A percentile compares a stretch with the other conserved stretches of the same genome.
phyloP scores from a whole-genome alignment of 139 green algal species.

The Eudorina sp. region DNA sequence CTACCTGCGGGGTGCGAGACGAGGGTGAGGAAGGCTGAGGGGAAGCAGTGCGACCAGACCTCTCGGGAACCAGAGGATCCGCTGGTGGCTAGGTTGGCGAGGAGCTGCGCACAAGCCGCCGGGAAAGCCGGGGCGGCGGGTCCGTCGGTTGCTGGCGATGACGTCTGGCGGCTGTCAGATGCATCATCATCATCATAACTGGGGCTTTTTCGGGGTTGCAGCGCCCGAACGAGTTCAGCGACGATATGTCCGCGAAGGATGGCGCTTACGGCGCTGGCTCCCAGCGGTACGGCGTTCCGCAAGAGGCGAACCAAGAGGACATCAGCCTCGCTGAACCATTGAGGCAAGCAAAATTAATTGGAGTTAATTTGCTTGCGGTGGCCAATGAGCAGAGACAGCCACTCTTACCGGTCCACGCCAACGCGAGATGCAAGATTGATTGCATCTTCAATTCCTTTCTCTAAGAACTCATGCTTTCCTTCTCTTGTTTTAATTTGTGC shows the following conservation, averaged over 20 bases:
- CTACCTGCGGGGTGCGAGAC: neutral
- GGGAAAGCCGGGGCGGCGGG: neutral
- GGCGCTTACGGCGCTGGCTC: neutral
- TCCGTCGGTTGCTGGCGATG: neutral
- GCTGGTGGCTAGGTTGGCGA: conserved; percentile 44
- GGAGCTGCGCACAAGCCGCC: conserved; percentile 27
- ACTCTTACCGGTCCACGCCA: neutral
- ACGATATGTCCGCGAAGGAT: neutral
- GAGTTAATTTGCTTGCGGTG: neutral
- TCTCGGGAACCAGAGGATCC: neutral
- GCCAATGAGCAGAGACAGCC: neutral
- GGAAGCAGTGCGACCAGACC: conserved; percentile 38
- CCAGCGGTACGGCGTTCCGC: conserved; percentile 12
- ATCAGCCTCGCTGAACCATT: neutral
- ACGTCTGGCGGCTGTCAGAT: neutral
- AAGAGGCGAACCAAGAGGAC: neutral
- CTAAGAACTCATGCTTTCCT: neutral
- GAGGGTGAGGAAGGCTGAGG: neutral
- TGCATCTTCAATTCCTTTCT: neutral
- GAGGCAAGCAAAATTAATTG: neutral
- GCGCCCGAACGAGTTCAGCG: neutral
- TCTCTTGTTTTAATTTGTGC: neutral
- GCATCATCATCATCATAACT: neutral
- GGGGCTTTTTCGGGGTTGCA: neutral
- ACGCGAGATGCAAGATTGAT: neutral